Base-by-base conservation (phyloP, 495 filamentous ascomycete species). In the Penicillium flavigenum region DNA sequence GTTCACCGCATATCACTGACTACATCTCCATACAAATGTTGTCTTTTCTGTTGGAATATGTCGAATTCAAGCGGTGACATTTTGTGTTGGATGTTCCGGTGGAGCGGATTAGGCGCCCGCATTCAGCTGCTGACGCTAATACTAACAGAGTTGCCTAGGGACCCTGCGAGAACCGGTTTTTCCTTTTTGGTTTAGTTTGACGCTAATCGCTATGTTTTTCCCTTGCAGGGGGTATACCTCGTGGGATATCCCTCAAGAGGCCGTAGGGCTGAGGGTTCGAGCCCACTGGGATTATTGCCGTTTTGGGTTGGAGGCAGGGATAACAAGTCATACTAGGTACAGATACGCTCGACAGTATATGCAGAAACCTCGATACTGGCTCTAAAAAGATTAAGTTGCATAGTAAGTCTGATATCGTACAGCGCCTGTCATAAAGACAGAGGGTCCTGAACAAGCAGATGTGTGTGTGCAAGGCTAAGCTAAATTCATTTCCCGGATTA, bases 81-180 rank as follows among this genome's bases (percentile, higher is more conserved):
- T 34, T 32, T 12, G 31, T 4, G 31, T 36, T 14, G 3, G 17
- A 9, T n/a, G 24, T 26, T 26, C 0, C 0, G 11, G 46, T 42
- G 49, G 48, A 57, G 47, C 14, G 14, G 44, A 47, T 51, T 61
- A 66, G 65, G 65, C 65, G 57, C 50, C 65, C 58, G 42, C 31
- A 50, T 68, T 68, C 60, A 68, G 65, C 63, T 66, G 65, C 63
- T 66, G 65, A 66, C 63, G 63, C 51, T 56, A 47, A 55, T 34
- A 49, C 54, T 20, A 16, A 44, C 48, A 34, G 16, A 6, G 10
- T 24, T 26, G 31, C 29, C 29, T 10, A 31, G 10, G 31, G 12
- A 14, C 31, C 31, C 42, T 27, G 43, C n/a, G 12, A 22, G 32
- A 45, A 38, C 29, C 24, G 31, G 24, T 27, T 46, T 48, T 47